Base-by-base conservation (phyloP, 306 rosid genomes). In the Malus domestica region DNA sequence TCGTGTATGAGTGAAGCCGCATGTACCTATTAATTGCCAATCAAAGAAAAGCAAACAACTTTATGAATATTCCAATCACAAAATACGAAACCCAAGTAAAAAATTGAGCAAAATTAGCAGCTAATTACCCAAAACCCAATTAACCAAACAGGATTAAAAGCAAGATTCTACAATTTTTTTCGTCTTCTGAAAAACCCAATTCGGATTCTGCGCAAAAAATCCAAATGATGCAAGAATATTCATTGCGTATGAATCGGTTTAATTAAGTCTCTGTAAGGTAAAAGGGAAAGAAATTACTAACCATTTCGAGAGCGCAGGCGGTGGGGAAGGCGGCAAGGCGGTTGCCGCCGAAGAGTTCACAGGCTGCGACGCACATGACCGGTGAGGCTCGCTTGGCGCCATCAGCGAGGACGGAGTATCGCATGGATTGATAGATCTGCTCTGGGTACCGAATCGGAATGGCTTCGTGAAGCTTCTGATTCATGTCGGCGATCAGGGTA, bases 281-380 rank as follows among this genome's bases (percentile, higher is more conserved):
- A 4, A 70, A 73, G 8, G 3, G 32, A 62, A 30, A 57, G 12
- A 65, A 45, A 52, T 42, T 8, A 35, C 49, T 23, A 81, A 94
- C 97, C 99, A 95, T 95, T 88, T 95, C 97, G 33, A 95, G 97
- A 61, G 99, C 97, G 69, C 97, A 92, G 38, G 97, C 97, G 40
- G 97, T 95, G 79, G 97, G 99, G 80, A 89, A 95, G 22, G 99
- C 97, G 10, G 96, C 97, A 38, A 73, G 76, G 82, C 92, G 97
- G 80, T 82, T 78, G 38, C 90, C 91, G 11, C 98, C 97, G 61
- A 95, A 87, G 81, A 90, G 96, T 75, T 95, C 97, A 75, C 85
- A 92, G 66, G 97, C 88, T 76, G 97, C 91, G 78, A 95, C 85
- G 79, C 98, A 95, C 97, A 95, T 92, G 67, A 92, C 93, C 54